Conservation (phyloP, 306 rosid genomes). For the Senna siamea region DNA sequence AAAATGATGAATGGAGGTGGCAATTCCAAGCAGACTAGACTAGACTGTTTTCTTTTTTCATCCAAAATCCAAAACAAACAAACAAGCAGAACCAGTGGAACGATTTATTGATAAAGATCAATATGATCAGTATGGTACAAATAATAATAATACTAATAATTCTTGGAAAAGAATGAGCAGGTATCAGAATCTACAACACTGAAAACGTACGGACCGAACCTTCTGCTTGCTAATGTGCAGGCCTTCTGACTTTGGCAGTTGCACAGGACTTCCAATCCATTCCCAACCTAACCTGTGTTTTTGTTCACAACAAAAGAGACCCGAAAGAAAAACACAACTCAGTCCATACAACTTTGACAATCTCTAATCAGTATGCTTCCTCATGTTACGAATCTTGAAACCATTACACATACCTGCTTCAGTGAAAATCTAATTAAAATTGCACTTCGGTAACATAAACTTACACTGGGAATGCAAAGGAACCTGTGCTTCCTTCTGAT, state of each 20-base stretch:
- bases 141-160: too few relatives aligned
- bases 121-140: too few relatives aligned
- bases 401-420: too few relatives aligned
- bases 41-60: background rate
- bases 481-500: constrained; percentile 60
- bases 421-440: too few relatives aligned
- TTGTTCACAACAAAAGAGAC: background rate
- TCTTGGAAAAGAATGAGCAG: constrained; percentile 18
- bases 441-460: constrained; percentile 26
- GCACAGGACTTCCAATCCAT: constrained; percentile 73
- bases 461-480: constrained; percentile 86
- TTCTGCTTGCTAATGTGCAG: constrained; percentile 58
- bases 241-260: constrained; percentile 67
- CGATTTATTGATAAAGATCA: background rate
- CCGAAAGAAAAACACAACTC: too few relatives aligned
- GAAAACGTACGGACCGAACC: constrained; percentile 52
- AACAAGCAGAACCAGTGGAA: background rate
- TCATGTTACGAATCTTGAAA: too few relatives aligned
- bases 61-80: background rate
- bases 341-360: too few relatives aligned
- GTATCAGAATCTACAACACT: constrained; percentile 65
- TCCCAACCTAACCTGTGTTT: constrained; percentile 68
- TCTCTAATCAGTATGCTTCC: too few relatives aligned
- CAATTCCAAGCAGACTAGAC: too few relatives aligned
- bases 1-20: too few relatives aligned